Base-by-base conservation (phyloP, 169 alveolate genomes). In the Amoebophrya sp. region DNA sequence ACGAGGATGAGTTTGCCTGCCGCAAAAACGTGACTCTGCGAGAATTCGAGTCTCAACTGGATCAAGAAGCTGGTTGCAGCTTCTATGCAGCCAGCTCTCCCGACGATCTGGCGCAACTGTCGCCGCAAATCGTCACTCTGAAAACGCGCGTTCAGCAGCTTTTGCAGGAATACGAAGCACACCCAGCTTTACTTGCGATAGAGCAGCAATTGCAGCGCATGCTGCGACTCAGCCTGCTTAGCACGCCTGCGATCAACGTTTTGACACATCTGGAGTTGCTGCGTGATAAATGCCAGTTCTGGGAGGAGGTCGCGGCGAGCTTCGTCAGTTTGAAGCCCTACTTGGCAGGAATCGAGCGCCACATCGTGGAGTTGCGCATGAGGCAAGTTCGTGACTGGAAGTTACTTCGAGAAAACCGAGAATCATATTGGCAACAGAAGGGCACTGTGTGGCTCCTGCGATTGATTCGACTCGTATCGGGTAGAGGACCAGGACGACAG, bases 271-370 rank as follows among this genome's bases (percentile, higher is more conserved):
- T 65, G 12, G 83, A 65, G 26, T 36, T 65, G 3, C 83, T 65
- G 83, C 83, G 83, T 10, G 83, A 65, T 36, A 65, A 65, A 36
- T 65, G 83, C 83, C 83, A 65, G 26, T 65, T 65, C 83, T 65
- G 83, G 83, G 83, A 65, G 33, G 83, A 65, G 83, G 83, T 65
- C 83, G 83, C 83, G 83, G 83, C 83, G 36, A 6, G 33, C 83
- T 65, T 65, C 26, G 83, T 65, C 38, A 6, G 33, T 6, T 36
- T 65, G 83, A 65, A 65, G 83, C 83, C 83, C 38, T 65, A 6
- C 33, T 36, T 65, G 33, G 36, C n/a, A 6, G 83, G 36, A 10
- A 0, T 65, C 83, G 83, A 65, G 33, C 2, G 26, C 10, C 83
- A 6, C 33, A 65, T 65, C 83, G 83, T 65, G 83, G 83, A 65